Conservation (phyloP, 2,329 filamentous ascomycete species). For the Elsinoe fawcettii region DNA sequence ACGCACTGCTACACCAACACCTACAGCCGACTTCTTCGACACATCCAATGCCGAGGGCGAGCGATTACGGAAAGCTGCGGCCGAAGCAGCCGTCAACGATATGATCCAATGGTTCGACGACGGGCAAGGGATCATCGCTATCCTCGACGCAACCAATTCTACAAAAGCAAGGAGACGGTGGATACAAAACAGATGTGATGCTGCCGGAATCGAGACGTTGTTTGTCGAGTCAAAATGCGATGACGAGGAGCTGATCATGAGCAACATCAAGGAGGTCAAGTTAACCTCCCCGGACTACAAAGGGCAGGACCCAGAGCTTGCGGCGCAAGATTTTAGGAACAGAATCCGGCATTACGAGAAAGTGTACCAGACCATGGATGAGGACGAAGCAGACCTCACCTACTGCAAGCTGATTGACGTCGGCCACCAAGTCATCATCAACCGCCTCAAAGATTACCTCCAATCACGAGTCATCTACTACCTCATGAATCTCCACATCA, state of each 20-base stretch:
- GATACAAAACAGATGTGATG: constrained; percentile 73
- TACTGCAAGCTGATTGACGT: constrained; percentile 98
- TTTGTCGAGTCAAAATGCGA: constrained; percentile 98
- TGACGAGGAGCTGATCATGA: constrained; percentile 92
- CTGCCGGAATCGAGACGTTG: constrained; percentile 75
- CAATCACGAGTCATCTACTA: constrained; percentile 97
- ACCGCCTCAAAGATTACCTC: constrained; percentile 91
- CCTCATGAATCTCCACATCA: constrained; percentile 97
- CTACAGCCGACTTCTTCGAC: constrained; percentile 92
- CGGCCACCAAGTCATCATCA: constrained; percentile 94
- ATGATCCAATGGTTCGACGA: constrained; percentile 89
- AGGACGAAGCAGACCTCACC: constrained; percentile 77
- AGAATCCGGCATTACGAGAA: constrained; percentile 97
- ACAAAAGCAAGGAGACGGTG: constrained; percentile 83
- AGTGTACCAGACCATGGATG: constrained; percentile 88
- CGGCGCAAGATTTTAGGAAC: constrained; percentile 84
- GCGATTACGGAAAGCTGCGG: constrained; percentile 75
- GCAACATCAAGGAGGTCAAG: constrained; percentile 96
- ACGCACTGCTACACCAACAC: constrained; percentile 79
- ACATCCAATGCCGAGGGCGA: constrained; percentile 84
- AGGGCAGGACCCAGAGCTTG: constrained; percentile 86
- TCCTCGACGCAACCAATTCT: constrained; percentile 94
- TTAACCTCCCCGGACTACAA: constrained; percentile 91
- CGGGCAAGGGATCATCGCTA: constrained; percentile 73
- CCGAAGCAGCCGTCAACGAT: constrained; percentile 83